Evolutionary conservation across 345 rosid genomes (phyloP), one percentile per base, ranked within the genome.

Genomic region (Citrus australasica): DNA sequence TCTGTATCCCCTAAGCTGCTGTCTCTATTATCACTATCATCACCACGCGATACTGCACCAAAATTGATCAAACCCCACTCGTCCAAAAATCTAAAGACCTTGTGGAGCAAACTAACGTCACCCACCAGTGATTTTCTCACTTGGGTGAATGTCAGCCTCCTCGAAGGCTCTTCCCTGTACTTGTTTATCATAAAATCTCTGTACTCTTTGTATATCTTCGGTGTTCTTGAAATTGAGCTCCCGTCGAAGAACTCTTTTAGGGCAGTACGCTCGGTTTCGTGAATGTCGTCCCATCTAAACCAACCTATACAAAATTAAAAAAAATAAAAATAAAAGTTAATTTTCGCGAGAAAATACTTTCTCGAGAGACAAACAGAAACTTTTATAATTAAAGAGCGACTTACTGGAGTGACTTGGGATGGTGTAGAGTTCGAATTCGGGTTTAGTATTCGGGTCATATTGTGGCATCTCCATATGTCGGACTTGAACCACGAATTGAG

Each of bases 261-360:
- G 25, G 89, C 92, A 40, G 71, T 81, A 81, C 93, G 84, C 85
- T 96, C 99, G 3, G 87, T 91, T 76, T 92, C 95, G 89, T 96
- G 98, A 59, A 96, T 94, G 60, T 94, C 97, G 78, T 88, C 92
- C 99, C 99, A 96, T 40, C 86, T 73, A 80, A 96, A 96, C 98
- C 98, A 96, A 83, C 94, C 97, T 92, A 79, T 35, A 6, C 27
- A 69, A 30, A 65, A 6, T 33, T 30, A 2, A 30, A 30, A 0
- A 5, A 33, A 33, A 32, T 30, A 30, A 30, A 30, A 30, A 30
- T 25, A 0, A 5, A 1, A 35, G 7, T 35, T 6, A 35, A 62
- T 37, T 76, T 67, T 53, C 38, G 56, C 38, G 75, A 38, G 72
- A 38, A 61, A 30, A 14, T 51, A 8, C 6, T 70, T 60, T 66